Conservation (phyloP, 805 yeast species). For the Candida multigemmis region DNA sequence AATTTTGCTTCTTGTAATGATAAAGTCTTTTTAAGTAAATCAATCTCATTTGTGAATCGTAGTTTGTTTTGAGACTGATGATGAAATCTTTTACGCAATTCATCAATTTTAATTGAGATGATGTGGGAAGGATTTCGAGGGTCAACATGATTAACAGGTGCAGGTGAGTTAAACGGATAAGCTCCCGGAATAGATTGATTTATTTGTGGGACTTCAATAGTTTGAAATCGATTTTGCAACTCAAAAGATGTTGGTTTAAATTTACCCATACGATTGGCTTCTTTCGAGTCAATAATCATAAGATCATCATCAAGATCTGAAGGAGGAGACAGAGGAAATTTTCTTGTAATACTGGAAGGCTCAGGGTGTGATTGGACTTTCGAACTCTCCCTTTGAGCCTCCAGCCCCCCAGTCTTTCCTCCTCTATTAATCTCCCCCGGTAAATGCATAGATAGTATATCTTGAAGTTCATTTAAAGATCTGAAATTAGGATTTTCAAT, state of each 20-base stretch:
- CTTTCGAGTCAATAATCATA: conserved; percentile 17
- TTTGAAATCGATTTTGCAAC: conserved; percentile 1
- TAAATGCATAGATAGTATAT: too few species aligned
- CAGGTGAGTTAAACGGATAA: conserved; percentile 13
- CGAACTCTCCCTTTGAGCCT: too few species aligned
- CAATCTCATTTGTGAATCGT: too few species aligned
- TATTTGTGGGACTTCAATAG: background rate
- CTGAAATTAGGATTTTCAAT: too few species aligned
- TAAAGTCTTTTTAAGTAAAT: too few species aligned
- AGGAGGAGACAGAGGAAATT: background rate
- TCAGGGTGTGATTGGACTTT: too few species aligned
- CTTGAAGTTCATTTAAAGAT: too few species aligned
- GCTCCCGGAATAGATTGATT: background rate
- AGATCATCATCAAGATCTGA: conserved; percentile 15
- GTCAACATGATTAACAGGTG: conserved; percentile 16
- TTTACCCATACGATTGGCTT: conserved; percentile 14
- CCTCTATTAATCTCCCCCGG: too few species aligned
- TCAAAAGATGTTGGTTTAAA: conserved; percentile 17
- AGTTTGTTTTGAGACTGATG: background rate
- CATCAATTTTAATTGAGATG: background rate
- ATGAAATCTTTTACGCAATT: background rate
- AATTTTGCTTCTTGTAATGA: too few species aligned
- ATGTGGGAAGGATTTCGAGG: background rate
- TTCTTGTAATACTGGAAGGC: background rate
- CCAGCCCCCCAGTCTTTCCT: too few species aligned